Evolutionary conservation across 495 filamentous ascomycete genomes (phyloP).

Genomic region (Trichoderma erinaceum): DNA sequence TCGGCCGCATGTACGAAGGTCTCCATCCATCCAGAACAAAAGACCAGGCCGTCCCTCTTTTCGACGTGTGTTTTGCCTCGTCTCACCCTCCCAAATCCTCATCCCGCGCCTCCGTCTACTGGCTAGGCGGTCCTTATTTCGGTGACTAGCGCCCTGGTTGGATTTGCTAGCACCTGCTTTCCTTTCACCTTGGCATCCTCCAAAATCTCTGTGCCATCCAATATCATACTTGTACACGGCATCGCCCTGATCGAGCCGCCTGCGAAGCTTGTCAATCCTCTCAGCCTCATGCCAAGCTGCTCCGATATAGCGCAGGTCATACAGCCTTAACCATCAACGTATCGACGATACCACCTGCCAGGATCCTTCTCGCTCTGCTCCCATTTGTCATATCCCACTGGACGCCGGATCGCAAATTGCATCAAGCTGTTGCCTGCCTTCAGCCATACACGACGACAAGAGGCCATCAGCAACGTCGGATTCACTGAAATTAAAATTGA

Average conservation of each 20-base stretch:
- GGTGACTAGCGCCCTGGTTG: not conserved
- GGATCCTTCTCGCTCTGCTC: not conserved
- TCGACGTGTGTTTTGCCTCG: constrained; percentile 3
- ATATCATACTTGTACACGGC: not conserved
- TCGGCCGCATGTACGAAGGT: constrained; percentile 1
- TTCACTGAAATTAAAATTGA: not conserved
- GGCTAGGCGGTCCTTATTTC: not conserved
- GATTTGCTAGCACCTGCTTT: not conserved
- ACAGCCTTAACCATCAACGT: not conserved
- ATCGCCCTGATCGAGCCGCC: not conserved
- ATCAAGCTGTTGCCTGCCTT: not conserved
- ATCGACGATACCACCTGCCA: not conserved
- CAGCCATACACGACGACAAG: not conserved
- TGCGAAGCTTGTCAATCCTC: not conserved
- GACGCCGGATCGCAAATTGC: not conserved
- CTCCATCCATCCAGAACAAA: constrained; percentile 11
- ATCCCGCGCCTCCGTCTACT: not conserved
- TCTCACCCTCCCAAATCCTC: constrained; percentile 10
- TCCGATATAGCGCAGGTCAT: not conserved
- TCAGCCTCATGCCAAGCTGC: constrained; percentile 9
- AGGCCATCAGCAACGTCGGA: not conserved
- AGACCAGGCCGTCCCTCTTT: constrained; percentile 8
- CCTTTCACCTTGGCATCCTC: not conserved
- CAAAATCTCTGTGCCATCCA: not conserved
- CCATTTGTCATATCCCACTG: not conserved